Base-by-base conservation (phyloP, 768 basidiomycete species). In the Boletus rufocinnamomeus region DNA sequence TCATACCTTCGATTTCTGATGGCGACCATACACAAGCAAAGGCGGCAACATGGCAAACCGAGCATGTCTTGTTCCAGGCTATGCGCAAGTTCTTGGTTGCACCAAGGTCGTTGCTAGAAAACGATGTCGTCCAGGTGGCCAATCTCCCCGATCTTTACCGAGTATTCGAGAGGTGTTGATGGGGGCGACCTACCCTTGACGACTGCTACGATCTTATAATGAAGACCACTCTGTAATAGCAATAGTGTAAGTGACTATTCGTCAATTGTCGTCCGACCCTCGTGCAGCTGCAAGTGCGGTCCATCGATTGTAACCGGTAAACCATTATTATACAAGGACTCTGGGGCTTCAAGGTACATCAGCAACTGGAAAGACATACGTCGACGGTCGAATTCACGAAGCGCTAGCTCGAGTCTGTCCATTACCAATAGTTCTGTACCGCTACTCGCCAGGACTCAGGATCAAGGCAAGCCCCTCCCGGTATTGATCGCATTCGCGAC, bases 101-200 rank as follows among this genome's bases (percentile, higher is more conserved):
- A 46, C 93, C 80, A 8, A 88, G 82, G 69, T 82, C 81, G 3
- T 76, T 88, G 58, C 78, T 88, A 50, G 89, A 87, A 63, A 69
- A 70, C 28, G 91, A 93, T 66, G 85, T 98, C 6, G 85, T 93
- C 2, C 91, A 95, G 73, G 84, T 96, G 21, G 95, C 97, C 11
- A 89, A 84, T 71, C 74, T 98, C 44, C 94, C 94, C 2, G 93
- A 95, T 62, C 76, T 99, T 53, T 99, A 97, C 72, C 87, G 89
- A 61, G 91, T 98, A 0, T 99, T 98, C 67, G 95, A 98, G 75
- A 76, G 95, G 62, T 98, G 95, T 69, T 98, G 69, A 79, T 46
- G n/a, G 10, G 9, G n/a, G 19, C 28, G 23, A 37, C 9, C 5
- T 16, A 30, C 27, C 17, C 17, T n/a, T 30, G 56, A 62, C 6